phyloP scores from a whole-genome alignment of 2,329 filamentous ascomycete species.

The Sarocladium oryzae region DNA sequence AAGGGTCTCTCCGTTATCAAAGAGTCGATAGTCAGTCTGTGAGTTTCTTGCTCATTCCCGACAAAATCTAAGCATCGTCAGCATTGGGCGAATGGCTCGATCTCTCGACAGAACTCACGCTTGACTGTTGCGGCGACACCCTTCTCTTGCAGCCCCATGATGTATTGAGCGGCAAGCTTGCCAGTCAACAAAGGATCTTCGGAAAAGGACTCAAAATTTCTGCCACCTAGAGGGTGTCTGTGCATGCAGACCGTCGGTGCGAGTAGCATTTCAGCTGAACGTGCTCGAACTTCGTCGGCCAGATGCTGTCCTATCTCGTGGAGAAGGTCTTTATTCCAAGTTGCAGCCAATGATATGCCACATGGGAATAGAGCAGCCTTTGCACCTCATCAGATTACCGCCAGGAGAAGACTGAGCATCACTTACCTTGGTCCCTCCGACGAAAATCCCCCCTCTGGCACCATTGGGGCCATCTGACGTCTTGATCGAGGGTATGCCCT shows the following conservation, averaged over 20 bases:
- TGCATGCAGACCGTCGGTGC: slow-evolving; percentile 79
- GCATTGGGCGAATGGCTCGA: neutral
- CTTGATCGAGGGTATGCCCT: slow-evolving; percentile 59
- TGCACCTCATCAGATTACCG: slow-evolving; percentile 11
- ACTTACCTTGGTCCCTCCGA: slow-evolving; percentile 55
- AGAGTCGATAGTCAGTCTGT: slow-evolving; percentile 24
- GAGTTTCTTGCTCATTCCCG: slow-evolving; percentile 67
- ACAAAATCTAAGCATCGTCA: slow-evolving; percentile 46
- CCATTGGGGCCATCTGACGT: slow-evolving; percentile 66
- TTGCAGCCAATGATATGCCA: slow-evolving; percentile 70
- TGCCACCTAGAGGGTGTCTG: slow-evolving; percentile 72
- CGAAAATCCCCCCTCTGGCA: slow-evolving; percentile 61
- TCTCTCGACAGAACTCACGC: slow-evolving; percentile 37
- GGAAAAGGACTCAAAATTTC: slow-evolving; percentile 82
- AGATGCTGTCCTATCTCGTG: slow-evolving; percentile 64
- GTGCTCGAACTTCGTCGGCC: slow-evolving; percentile 64
- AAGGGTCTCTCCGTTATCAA: slow-evolving; percentile 24
- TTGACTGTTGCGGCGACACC: slow-evolving; percentile 74
- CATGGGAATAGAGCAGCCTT: slow-evolving; percentile 76
- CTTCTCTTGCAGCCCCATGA: slow-evolving; percentile 65
- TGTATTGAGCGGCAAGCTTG: slow-evolving; percentile 64
- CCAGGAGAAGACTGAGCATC: neutral
- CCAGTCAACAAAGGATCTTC: slow-evolving; percentile 76
- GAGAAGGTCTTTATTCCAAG: slow-evolving; percentile 68
- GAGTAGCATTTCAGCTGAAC: slow-evolving; percentile 66